These are phyloP conservation scores for Aegle marmelos DNA, from an alignment of 345 rosid species.

Conservation along the genomic window DNA sequence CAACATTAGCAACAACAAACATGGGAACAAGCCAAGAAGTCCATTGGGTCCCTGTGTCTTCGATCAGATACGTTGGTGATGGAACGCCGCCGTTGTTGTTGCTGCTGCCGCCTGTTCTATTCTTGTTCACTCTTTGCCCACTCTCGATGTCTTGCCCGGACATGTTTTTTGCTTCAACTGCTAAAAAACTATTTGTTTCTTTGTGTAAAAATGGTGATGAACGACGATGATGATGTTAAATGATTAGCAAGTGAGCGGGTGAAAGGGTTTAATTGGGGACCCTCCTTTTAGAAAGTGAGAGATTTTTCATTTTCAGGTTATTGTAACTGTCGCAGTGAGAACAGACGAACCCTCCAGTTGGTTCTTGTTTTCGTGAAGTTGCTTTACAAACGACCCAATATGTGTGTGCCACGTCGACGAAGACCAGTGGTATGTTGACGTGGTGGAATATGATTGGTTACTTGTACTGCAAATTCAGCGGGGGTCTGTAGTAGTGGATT, in stretches of 20 bases:
- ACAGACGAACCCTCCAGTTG: neutral
- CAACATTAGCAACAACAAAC: constrained; percentile 63
- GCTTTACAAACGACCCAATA: neutral
- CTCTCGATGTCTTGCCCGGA: constrained; percentile 33
- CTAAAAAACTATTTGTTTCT: too few species aligned
- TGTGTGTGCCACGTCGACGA: neutral
- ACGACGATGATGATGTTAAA: neutral
- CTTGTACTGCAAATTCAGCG: too few species aligned
- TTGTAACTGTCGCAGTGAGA: neutral
- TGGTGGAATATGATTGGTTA: neutral
- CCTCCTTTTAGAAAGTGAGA: neutral
- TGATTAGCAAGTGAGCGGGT: constrained; percentile 2
- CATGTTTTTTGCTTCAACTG: constrained; percentile 16
- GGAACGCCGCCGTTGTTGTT: constrained; percentile 15
- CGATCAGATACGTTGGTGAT: constrained; percentile 37
- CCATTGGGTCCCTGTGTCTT: constrained; percentile 52
- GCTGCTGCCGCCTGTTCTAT: neutral
- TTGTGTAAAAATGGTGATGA: neutral
- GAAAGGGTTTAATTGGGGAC: constrained; percentile 4
- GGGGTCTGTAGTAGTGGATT: neutral
- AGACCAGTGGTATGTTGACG: neutral
- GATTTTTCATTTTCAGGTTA: neutral
- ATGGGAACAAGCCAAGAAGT: constrained; percentile 88
- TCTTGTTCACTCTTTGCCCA: constrained; percentile 23
- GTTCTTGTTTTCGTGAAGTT: neutral